Base-by-base conservation (phyloP, 805 yeast species). In the Kluyveromyces starmeri region DNA sequence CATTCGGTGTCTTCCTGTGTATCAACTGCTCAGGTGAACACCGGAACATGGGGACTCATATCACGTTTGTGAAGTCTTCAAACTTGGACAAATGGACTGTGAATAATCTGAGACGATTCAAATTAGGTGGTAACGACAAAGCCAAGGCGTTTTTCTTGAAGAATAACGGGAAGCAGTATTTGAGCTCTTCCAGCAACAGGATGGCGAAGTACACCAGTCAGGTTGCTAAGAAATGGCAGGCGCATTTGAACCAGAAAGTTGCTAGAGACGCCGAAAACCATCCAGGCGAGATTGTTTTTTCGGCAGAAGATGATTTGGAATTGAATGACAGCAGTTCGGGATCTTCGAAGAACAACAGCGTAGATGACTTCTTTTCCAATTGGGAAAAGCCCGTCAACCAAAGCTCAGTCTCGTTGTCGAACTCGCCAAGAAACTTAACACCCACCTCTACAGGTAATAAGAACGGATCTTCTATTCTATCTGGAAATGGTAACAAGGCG, bases 1-100 rank as follows among this genome's bases (percentile, higher is more conserved):
- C 97, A 10, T 89, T 84, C 60, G 98, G 96, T 37, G 83, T 88
- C 34, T 73, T 88, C 56, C 64, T 92, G 39, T 92, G 98, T 65
- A 70, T 88, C 41, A 95, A 92, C 58, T 92, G 98, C 60, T 83
- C 95, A 35, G 88, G 97, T 3, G 85, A 82, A 34, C 98, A 92
- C 65, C 75, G 98, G 60, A 86, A 86, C 58, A 62, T 92, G 62
- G 98, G 98, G 40, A 96, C 88, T 24, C 98, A 92, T 58, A 79
- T 92, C 50, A 75, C 96, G 24, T 92, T 92, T 65, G 97, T 92
- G 39, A 84, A 86, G 57, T 84, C 96, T 19, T 75, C 92, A 19
- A 83, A 79, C 45, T 69, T 92, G 65, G 98, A 92, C 61, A 83
- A 85, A 58, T 92, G 98, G 98, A 78, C 88, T 27, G 72, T 86